phyloP scores from a whole-genome alignment of 2,329 filamentous ascomycete genomes.

The Helotiales sp. region DNA sequence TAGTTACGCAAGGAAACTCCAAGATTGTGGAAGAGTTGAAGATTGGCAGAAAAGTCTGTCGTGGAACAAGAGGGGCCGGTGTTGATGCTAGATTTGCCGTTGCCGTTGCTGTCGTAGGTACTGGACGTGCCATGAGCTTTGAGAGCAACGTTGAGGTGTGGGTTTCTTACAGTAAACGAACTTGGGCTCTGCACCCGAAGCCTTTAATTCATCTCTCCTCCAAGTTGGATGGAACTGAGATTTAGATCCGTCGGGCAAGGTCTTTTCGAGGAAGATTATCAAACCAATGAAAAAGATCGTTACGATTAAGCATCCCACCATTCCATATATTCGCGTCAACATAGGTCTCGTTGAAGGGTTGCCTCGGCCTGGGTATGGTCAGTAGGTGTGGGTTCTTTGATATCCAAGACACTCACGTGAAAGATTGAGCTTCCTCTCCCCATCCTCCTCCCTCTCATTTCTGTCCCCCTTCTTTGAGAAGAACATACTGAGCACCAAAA shows the following conservation, averaged over 20 bases:
- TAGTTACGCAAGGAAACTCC: not conserved
- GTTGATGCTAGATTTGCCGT: not conserved
- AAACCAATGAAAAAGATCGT: slow-evolving; percentile 11
- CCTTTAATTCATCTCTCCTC: slow-evolving; percentile 2
- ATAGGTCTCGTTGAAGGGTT: slow-evolving; percentile 9
- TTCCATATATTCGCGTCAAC: slow-evolving; percentile 9
- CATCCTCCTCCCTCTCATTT: not conserved
- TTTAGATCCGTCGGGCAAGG: slow-evolving; percentile 12
- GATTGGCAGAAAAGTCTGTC: not conserved
- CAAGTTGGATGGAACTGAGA: slow-evolving; percentile 10
- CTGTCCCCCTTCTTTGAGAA: not conserved
- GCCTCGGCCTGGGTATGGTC: slow-evolving; percentile 1
- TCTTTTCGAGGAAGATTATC: slow-evolving; percentile 14
- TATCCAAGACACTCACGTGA: not conserved
- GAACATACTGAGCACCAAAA: not conserved
- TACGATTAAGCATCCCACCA: slow-evolving; percentile 12
- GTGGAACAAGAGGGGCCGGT: not conserved
- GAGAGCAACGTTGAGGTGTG: not conserved
- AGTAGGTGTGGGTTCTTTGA: not conserved
- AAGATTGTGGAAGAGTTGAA: not conserved
- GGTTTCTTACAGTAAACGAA: not conserved
- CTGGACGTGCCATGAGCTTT: not conserved
- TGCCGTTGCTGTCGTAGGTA: not conserved
- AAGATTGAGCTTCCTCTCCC: not conserved
- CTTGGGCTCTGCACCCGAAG: not conserved